Conservation (phyloP, 495 filamentous ascomycete genomes). For the Hypoxylon lenormandii region DNA sequence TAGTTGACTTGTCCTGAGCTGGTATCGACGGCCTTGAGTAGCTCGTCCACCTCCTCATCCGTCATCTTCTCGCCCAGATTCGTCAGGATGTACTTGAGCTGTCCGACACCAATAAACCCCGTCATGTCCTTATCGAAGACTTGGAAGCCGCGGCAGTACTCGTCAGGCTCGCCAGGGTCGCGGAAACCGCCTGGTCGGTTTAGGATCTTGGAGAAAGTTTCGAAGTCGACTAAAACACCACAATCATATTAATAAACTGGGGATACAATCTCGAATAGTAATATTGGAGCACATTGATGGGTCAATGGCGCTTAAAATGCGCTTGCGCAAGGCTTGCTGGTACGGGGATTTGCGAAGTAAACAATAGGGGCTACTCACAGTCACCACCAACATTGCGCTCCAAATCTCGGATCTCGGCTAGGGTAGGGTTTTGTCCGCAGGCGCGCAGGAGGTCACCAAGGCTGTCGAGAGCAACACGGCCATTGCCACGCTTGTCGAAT, state of each 20-base stretch:
- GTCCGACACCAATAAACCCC: constrained; percentile 95
- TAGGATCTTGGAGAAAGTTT: constrained; percentile 92
- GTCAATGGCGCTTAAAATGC: neutral
- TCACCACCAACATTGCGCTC: constrained; percentile 88
- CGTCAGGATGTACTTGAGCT: constrained; percentile 94
- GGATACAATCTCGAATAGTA: neutral
- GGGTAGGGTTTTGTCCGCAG: constrained; percentile 96
- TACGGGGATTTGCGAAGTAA: neutral
- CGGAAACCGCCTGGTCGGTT: constrained; percentile 98
- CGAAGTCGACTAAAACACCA: constrained; percentile 83
- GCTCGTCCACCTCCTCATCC: constrained; percentile 96
- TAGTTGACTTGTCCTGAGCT: constrained; percentile 97
- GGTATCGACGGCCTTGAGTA: constrained; percentile 95
- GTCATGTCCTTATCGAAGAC: constrained; percentile 99
- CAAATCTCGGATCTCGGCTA: constrained; percentile 88
- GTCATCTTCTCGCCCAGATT: constrained; percentile 99
- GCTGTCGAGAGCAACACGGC: constrained; percentile 83
- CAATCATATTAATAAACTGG: constrained; percentile 12
- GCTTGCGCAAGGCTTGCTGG: constrained; percentile 3
- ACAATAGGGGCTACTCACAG: constrained; percentile 71
- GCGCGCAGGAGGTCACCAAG: constrained; percentile 94
- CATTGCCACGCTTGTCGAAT: constrained; percentile 97
- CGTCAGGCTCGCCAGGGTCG: constrained; percentile 94
- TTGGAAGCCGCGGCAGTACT: constrained; percentile 97
- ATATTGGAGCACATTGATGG: neutral